Conservation (phyloP, 2,329 filamentous ascomycete species). For the Ophiocordyceps camponoti-rufipedis region DNA sequence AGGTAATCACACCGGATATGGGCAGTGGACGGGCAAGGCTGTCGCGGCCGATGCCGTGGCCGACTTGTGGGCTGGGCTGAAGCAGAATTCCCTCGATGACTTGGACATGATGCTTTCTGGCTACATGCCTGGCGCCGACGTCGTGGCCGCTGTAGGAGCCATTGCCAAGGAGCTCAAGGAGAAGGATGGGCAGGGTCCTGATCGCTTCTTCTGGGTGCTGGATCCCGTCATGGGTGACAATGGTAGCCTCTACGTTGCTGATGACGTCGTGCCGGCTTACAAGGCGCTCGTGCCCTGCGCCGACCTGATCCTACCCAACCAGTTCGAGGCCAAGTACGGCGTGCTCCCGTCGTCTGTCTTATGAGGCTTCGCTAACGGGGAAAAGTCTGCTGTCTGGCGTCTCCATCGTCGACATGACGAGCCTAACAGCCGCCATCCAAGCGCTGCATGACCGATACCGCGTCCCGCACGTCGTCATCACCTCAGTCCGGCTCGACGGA, state of each 20-base stretch:
- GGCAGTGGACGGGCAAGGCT: slow-evolving; percentile 69
- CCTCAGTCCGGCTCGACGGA: slow-evolving; percentile 56
- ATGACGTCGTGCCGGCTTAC: slow-evolving; percentile 84
- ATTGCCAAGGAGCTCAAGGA: slow-evolving; percentile 68
- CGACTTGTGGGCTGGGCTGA: slow-evolving; percentile 69
- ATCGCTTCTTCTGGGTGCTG: slow-evolving; percentile 88
- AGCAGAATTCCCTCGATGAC: slow-evolving; percentile 65
- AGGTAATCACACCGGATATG: slow-evolving; percentile 94
- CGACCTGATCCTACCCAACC: slow-evolving; percentile 86
- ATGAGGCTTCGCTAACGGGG: background rate
- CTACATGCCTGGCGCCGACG: slow-evolving; percentile 77
- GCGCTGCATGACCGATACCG: slow-evolving; percentile 58
- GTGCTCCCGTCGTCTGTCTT: background rate
- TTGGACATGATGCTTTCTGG: slow-evolving; percentile 93
- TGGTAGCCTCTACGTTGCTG: slow-evolving; percentile 74
- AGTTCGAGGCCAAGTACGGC: slow-evolving; percentile 85
- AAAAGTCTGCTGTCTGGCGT: slow-evolving; percentile 65
- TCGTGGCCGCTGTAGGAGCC: slow-evolving; percentile 64
- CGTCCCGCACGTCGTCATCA: slow-evolving; percentile 82
- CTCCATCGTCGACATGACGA: slow-evolving; percentile 58
- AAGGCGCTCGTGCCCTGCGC: slow-evolving; percentile 62
- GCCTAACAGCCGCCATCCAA: slow-evolving; percentile 56
- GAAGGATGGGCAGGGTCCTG: slow-evolving; percentile 43
- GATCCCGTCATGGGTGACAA: slow-evolving; percentile 99
- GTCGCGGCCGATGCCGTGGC: slow-evolving; percentile 67